A percentile compares a stretch with the other conserved stretches of the same genome.
Evolutionary conservation across 441 rosid species (phyloP).

Genomic region (Lagerstroemia fauriei): DNA sequence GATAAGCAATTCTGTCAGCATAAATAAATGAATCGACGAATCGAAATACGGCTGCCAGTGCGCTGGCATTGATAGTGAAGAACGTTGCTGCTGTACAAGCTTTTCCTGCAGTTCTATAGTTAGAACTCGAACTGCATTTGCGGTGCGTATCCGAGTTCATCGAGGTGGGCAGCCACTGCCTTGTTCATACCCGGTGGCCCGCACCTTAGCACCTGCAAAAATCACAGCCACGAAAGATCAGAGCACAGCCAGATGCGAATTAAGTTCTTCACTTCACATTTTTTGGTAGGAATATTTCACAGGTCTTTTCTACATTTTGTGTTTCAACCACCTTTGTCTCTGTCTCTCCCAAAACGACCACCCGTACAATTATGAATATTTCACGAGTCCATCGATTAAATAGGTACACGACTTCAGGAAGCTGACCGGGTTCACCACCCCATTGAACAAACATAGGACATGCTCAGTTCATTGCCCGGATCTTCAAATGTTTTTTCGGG

Average conservation of each 20-base stretch:
- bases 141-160: conserved; percentile 2
- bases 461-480: too few species aligned
- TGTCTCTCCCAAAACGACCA: too few species aligned
- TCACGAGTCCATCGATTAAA: conserved; percentile 24
- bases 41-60: background rate
- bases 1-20: background rate
- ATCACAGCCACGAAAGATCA: background rate
- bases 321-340: background rate
- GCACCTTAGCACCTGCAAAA: background rate
- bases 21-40: background rate
- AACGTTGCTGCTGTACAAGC: background rate
- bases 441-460: too few species aligned
- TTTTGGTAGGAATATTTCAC: background rate
- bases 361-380: conserved; percentile 15
- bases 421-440: too few species aligned
- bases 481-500: too few species aligned
- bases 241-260: background rate
- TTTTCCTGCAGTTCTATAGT: background rate
- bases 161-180: background rate
- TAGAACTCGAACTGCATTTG: conserved; percentile 16
- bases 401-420: too few species aligned
- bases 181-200: background rate
- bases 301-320: background rate
- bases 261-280: background rate
- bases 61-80: background rate